These are phyloP conservation scores for Diaporthe vexans DNA, from an alignment of 2,329 filamentous ascomycete species.

Conservation along the genomic window DNA sequence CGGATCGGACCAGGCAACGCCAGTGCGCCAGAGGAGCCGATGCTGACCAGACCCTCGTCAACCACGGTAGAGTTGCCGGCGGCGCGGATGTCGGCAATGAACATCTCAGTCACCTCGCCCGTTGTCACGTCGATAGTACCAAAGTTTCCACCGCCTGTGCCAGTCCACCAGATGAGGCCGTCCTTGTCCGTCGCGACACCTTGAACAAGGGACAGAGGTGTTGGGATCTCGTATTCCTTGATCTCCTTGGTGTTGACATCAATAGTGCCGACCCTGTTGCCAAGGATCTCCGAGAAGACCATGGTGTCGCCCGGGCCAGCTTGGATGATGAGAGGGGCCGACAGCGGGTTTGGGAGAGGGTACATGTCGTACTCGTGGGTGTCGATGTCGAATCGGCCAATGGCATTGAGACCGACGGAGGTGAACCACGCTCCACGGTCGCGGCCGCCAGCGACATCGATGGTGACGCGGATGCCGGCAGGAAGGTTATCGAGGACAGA, in stretches of 20 bases:
- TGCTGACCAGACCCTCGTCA: background rate
- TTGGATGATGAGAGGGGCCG: conserved; percentile 17
- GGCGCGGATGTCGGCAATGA: conserved; percentile 27
- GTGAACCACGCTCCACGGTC: conserved; percentile 30
- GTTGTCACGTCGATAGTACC: conserved; percentile 21
- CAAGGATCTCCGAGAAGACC: conserved; percentile 26
- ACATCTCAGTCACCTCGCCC: conserved; percentile 29
- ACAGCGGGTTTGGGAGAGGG: conserved; percentile 24
- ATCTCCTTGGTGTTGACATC: conserved; percentile 20
- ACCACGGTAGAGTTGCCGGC: conserved; percentile 26
- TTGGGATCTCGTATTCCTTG: conserved; percentile 28
- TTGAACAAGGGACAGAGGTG: conserved; percentile 11
- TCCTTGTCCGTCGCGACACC: conserved; percentile 4
- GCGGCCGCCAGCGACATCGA: conserved; percentile 12
- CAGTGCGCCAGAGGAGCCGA: conserved; percentile 10
- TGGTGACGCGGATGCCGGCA: conserved; percentile 23
- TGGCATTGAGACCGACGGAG: conserved; percentile 23
- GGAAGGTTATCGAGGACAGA: conserved; percentile 9
- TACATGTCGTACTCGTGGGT: background rate
- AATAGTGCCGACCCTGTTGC: conserved; percentile 29
- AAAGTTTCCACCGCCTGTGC: conserved; percentile 6
- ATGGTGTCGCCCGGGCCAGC: conserved; percentile 10
- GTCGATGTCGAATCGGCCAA: conserved; percentile 17
- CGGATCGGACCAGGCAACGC: background rate
- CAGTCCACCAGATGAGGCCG: conserved; percentile 28